Conservation (phyloP, 371 early-diverging fungal species). For the Mortierella sp. region DNA sequence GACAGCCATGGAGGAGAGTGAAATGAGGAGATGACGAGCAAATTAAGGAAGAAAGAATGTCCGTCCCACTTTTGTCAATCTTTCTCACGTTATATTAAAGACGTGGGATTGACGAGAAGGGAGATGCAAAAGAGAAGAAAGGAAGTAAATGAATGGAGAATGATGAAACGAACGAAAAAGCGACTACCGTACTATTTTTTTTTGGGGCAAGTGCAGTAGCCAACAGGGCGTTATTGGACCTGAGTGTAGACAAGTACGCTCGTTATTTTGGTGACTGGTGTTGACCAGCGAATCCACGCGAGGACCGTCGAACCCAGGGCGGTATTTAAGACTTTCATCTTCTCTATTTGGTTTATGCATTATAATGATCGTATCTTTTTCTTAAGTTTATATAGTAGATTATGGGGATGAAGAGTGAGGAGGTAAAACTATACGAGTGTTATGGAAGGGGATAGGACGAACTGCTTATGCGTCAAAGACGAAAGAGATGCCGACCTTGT, state of each 20-base stretch:
- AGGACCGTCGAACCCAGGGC: background rate
- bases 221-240: background rate
- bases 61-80: background rate
- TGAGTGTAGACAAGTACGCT: background rate
- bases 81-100: background rate
- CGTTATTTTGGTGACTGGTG: background rate
- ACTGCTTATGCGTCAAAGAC: slow-evolving; percentile 85
- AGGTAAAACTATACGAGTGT: background rate
- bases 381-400: background rate
- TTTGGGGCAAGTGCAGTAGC: background rate
- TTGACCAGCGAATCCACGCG: background rate
- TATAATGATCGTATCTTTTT: background rate
- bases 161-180: background rate
- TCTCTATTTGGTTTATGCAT: background rate
- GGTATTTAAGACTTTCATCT: too few relatives aligned
- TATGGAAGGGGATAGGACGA: background rate
- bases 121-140: background rate
- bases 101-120: background rate
- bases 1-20: slow-evolving; percentile 29
- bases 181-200: background rate
- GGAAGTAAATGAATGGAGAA: background rate
- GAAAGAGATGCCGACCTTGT: slow-evolving; percentile 94
- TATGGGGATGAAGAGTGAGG: slow-evolving; percentile 5
- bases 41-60: too few relatives aligned
- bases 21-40: background rate